These are phyloP conservation scores for Pythium oligandrum DNA, from an alignment of 352 stramenopile genomes.

Conservation along the genomic window DNA sequence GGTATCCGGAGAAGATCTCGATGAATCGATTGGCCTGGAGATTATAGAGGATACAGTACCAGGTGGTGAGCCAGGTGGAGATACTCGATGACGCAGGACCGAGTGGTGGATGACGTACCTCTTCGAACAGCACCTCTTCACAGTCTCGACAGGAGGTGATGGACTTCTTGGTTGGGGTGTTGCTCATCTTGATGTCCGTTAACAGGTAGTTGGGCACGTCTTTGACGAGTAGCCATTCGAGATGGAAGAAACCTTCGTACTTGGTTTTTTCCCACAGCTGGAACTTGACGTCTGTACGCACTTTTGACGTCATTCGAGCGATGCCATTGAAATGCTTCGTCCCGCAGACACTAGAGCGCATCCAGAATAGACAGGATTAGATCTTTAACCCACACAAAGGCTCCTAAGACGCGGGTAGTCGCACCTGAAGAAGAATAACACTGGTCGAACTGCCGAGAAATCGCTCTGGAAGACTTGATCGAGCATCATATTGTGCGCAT, in stretches of 20 bases:
- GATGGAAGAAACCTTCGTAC: conserved; percentile 74
- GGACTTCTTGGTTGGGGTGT: conserved; percentile 74
- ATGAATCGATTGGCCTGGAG: conserved; percentile 62
- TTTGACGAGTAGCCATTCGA: conserved; percentile 83
- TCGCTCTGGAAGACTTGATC: conserved; percentile 72
- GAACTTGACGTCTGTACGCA: conserved; percentile 47
- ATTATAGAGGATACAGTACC: no score
- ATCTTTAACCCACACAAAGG: no score
- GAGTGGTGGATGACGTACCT: conserved; percentile 25
- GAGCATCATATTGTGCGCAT: conserved; percentile 57
- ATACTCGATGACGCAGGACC: background rate
- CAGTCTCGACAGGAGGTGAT: conserved; percentile 75
- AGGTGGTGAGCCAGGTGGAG: no score
- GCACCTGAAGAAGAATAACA: conserved; percentile 81
- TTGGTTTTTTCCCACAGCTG: conserved; percentile 79
- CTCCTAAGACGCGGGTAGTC: background rate
- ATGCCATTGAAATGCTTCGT: conserved; percentile 78
- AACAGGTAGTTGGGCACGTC: conserved; percentile 81
- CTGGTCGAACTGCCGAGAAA: conserved; percentile 49
- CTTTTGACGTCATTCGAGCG: conserved; percentile 67
- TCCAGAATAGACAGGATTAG: no score
- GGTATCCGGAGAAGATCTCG: conserved; percentile 47
- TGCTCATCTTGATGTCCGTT: conserved; percentile 72
- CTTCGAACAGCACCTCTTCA: conserved; percentile 71
- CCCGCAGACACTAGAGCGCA: conserved; percentile 47